phyloP scores from a whole-genome alignment of 768 basidiomycete species.

The Mycena capillaripes region DNA sequence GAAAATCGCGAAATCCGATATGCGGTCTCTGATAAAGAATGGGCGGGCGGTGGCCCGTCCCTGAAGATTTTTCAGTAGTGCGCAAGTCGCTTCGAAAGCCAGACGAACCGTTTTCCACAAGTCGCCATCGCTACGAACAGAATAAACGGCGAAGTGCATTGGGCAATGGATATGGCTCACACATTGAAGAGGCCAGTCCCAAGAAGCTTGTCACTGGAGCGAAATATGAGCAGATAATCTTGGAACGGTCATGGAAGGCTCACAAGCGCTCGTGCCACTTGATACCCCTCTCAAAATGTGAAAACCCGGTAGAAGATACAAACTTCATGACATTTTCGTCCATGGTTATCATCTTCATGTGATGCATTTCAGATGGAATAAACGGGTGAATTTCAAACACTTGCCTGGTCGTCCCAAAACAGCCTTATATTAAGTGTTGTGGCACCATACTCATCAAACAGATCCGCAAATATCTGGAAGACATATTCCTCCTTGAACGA shows the following conservation, averaged over 20 bases:
- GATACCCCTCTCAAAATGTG: slow-evolving; percentile 59
- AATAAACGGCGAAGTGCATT: background rate
- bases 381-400: slow-evolving; percentile 32
- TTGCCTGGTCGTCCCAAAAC: slow-evolving; percentile 60
- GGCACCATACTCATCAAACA: slow-evolving; percentile 59
- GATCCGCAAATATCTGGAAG: slow-evolving; percentile 53
- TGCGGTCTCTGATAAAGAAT: slow-evolving; percentile 63
- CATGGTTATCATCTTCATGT: slow-evolving; percentile 58
- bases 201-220: slow-evolving; percentile 48
- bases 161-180: background rate
- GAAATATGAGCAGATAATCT: background rate
- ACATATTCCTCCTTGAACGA: slow-evolving; percentile 53
- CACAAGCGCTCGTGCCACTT: slow-evolving; percentile 58
- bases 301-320: slow-evolving; percentile 59
- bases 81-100: background rate
- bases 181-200: slow-evolving; percentile 67
- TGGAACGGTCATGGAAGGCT: slow-evolving; percentile 25
- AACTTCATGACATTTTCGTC: slow-evolving; percentile 59
- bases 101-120: slow-evolving; percentile 19
- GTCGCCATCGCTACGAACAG: slow-evolving; percentile 4
- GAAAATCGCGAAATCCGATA: slow-evolving; percentile 62
- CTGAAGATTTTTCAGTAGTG: slow-evolving; percentile 37
- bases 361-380: background rate
- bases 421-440: slow-evolving; percentile 64
- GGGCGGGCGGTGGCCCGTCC: slow-evolving; percentile 63